Base-by-base conservation (phyloP, 257 asterid genomes). In the Ilex asprella region DNA sequence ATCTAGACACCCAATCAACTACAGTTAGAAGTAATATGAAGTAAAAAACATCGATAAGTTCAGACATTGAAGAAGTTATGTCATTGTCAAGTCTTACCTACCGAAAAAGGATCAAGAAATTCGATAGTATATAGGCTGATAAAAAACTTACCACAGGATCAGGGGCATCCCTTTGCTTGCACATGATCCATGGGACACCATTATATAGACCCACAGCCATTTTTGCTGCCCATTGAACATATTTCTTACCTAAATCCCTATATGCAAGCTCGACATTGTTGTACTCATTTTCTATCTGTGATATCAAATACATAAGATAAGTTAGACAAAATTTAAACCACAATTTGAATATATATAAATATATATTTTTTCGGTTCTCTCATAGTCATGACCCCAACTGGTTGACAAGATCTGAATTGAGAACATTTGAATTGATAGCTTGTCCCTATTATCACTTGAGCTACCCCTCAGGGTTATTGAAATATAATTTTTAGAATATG, bases 91-190 rank as follows among this genome's bases (percentile, higher is more conserved):
- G 41, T 35, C 8, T 35, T 35, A 21, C 27, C 1, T 21, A 21
- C 41, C 41, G 8, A 35, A 35, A 35, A 3, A 35, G 5, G 8
- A 35, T 35, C 41, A 3, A 35, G 41, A 35, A 35, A 35, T 35
- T 3, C 41, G 41, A 35, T 35, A 21, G 27, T 35, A 11, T 9
- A 10, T 63, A 31, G 10, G 4, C 16, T 11, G n/a, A 55, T 59
- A 12, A 2, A 16, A 35, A 44, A 70, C 86, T 59, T 70, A 88
- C 96, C 5, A 92, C 84, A 2, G 79, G 39, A 0, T 55, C 56
- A 47, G 99, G 99, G 58, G 96, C 97, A 58, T 83, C 82, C 67
- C 78, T 83, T 71, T 92, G 99, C 80, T 92, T 89, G 83, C 99
- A 92, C 99, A 92, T 92, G 50, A 89, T 52, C 99, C 99, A 92